Evolutionary conservation across 2,329 filamentous ascomycete genomes (phyloP).

Genomic region (Venturiaceae sp.): DNA sequence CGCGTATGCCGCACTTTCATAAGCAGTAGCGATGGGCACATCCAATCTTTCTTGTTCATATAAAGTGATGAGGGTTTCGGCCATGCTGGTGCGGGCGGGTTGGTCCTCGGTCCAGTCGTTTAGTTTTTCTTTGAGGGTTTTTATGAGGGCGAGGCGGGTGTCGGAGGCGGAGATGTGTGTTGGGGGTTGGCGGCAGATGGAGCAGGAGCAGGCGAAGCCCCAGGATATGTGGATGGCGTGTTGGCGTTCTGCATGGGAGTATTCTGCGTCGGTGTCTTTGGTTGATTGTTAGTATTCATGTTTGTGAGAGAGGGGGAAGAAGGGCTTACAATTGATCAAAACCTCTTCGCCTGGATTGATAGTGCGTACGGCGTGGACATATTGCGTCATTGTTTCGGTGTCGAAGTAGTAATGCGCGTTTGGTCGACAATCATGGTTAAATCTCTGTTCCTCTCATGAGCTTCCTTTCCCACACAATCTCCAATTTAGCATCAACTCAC

Average conservation of each 20-base stretch:
- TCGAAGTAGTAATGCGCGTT: constrained; percentile 24
- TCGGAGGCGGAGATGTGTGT: constrained; percentile 15
- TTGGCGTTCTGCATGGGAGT: constrained; percentile 12
- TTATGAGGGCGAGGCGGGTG: constrained; percentile 18
- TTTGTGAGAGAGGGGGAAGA: neutral
- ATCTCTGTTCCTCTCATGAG: constrained; percentile 13
- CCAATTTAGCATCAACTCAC: neutral
- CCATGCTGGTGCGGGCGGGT: constrained; percentile 14
- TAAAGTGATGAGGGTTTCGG: constrained; percentile 15
- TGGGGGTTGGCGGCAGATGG: constrained; percentile 17
- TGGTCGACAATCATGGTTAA: constrained; percentile 25
- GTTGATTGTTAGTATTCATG: neutral
- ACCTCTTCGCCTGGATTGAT: constrained; percentile 21
- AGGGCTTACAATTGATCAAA: constrained; percentile 18
- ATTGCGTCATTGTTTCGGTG: constrained; percentile 17
- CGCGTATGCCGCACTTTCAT: constrained; percentile 23
- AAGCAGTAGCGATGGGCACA: constrained; percentile 17
- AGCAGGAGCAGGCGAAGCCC: constrained; percentile 21
- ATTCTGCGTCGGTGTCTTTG: constrained; percentile 19
- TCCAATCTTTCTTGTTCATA: constrained; percentile 19
- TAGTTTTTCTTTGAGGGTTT: constrained; percentile 14
- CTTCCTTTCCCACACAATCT: neutral
- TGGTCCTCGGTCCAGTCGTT: constrained; percentile 14
- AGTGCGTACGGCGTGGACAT: constrained; percentile 18
- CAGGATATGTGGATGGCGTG: constrained; percentile 16